phyloP scores from a whole-genome alignment of 108 stramenopile species.

The Aurantiochytrium sp. region DNA sequence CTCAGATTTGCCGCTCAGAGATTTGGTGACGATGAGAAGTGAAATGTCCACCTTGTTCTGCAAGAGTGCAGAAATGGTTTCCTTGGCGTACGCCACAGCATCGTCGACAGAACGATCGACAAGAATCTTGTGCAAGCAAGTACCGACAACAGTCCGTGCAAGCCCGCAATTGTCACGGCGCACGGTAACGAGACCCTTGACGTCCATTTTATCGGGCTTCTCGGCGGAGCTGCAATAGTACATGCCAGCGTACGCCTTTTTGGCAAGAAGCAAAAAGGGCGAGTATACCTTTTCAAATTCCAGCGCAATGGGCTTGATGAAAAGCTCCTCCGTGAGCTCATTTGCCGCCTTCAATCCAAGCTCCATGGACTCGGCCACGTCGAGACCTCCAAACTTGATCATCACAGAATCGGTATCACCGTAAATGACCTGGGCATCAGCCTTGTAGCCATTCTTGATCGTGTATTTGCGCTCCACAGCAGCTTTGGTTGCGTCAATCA shows the following conservation, averaged over 20 bases:
- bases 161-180: conserved; percentile 97
- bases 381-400: conserved; percentile 92
- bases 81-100: conserved; percentile 83
- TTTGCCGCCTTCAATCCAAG: conserved; percentile 87
- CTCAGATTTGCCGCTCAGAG: conserved; percentile 80
- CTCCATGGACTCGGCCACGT: conserved; percentile 84
- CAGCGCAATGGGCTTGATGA: conserved; percentile 73
- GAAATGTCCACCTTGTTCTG: conserved; percentile 99
- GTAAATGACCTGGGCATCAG: conserved; percentile 92
- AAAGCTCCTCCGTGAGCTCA: conserved; percentile 75
- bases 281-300: conserved; percentile 99
- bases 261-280: conserved; percentile 97
- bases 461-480: conserved; percentile 90
- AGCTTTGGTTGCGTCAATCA: conserved; percentile 81
- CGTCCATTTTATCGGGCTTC: conserved; percentile 98
- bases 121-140: conserved; percentile 91
- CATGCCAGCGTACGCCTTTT: conserved; percentile 97
- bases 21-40: conserved; percentile 92
- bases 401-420: conserved; percentile 98
- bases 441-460: conserved; percentile 77
- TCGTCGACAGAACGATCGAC: conserved; percentile 80
- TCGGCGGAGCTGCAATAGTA: conserved; percentile 83
- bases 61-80: conserved; percentile 80
- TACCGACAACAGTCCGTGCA: conserved; percentile 90
- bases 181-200: conserved; percentile 96